These are phyloP conservation scores for Vigna reflexopilosa DNA, from an alignment of 306 rosid species.

Conservation along the genomic window DNA sequence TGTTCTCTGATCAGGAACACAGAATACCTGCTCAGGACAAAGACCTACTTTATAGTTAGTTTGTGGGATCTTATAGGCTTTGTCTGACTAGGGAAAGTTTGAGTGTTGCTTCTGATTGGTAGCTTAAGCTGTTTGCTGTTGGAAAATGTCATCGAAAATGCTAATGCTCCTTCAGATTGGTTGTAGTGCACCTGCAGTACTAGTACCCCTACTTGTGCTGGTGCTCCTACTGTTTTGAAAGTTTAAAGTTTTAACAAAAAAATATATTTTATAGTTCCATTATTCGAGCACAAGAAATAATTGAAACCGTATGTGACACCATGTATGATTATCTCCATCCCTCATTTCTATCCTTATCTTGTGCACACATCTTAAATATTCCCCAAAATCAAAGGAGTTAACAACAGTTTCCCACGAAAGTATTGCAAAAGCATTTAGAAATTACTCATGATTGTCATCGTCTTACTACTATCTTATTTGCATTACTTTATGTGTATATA, in stretches of 20 bases:
- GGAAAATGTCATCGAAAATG: too few species aligned
- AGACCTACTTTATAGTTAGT: neutral
- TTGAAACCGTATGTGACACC: too few species aligned
- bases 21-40: neutral
- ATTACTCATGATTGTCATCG: neutral
- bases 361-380: neutral
- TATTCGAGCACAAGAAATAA: too few species aligned
- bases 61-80: neutral
- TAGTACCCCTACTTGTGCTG: neutral
- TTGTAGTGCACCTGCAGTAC: neutral
- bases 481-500: too few species aligned
- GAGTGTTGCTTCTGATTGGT: neutral
- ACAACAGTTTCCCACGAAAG: neutral
- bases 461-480: neutral
- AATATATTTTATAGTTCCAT: too few species aligned
- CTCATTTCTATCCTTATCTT: neutral
- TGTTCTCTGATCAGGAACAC: neutral
- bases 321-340: neutral
- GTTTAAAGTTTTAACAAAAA: neutral
- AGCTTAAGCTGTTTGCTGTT: neutral
- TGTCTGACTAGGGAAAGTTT: neutral
- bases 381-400: neutral
- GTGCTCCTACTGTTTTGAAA: neutral
- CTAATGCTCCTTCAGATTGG: neutral
- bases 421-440: neutral